Evolutionary conservation across 345 rosid species (phyloP), one percentile per base, ranked within the genome.

Genomic region (Eutrema heterophyllum): DNA sequence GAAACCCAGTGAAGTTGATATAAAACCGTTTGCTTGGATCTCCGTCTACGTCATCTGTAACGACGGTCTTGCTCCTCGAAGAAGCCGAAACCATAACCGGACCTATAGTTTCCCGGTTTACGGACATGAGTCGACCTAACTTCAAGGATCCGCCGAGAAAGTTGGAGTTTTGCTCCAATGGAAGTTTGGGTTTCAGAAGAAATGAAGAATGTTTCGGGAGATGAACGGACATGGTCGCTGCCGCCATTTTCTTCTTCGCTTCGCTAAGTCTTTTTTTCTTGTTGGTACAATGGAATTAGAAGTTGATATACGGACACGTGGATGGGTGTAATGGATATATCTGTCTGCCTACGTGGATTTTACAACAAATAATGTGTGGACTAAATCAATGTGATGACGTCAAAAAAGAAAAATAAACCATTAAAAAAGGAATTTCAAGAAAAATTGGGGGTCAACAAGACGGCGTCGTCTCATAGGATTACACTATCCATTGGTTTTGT

Each of bases 1-100:
- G 97, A 48, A 95, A 95, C 3, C 97, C 99, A 14, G 97, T 95
- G 78, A 92, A 74, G 78, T 95, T 95, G 11, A 89, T 49, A 73
- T 95, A 91, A 81, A 91, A 95, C 51, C 88, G 88, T 60, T 83
- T 81, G 14, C 83, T 80, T 18, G 38, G 45, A 51, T 72, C 59
- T 4, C 75, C 72, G 43, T 53, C 74, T 26, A 57, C 69, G 33
- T 78, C 73, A 16, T 64, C 74, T 49, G 81, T 79, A 35, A 71
- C 50, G 12, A 44, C 64, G n/a, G 74, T 65, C 57, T 67, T 78
- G 70, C 73, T 78, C 51, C 52, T 50, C 29, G 78, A 72, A 41
- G 81, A 75, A 46, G 91, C 84, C 15, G 89, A 81, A 71, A 87
- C 89, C 71, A 81, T 81, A 56, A 83, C 88, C 78, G 80, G 77